Conservation (phyloP, 176 grass and related monocot genomes). For the Musa acuminata region DNA sequence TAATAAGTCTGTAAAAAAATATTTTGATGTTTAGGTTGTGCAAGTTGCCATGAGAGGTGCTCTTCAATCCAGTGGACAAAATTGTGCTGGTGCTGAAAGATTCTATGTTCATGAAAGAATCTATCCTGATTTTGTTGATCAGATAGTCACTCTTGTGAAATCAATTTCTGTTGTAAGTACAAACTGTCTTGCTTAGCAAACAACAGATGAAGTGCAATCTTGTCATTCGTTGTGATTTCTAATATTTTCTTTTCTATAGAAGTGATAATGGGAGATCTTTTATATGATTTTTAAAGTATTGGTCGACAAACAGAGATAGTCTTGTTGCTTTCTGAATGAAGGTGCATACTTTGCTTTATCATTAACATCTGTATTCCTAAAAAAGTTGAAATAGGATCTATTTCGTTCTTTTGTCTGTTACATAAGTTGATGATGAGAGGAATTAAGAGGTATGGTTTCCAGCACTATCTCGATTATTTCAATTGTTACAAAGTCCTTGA, state of each 20-base stretch:
- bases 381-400: neutral
- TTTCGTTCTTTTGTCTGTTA: neutral
- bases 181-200: constrained; percentile 5
- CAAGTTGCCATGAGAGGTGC: constrained; percentile 93
- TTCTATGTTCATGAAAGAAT: constrained; percentile 96
- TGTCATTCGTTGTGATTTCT: neutral
- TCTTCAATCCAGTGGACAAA: constrained; percentile 94
- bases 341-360: neutral
- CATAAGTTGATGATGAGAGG: neutral
- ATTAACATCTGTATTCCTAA: neutral
- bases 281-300: neutral
- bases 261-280: neutral
- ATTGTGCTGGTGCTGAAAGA: constrained; percentile 96
- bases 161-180: constrained; percentile 94
- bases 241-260: neutral
- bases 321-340: neutral
- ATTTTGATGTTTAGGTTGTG: constrained; percentile 46
- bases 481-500: neutral
- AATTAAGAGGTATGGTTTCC: neutral
- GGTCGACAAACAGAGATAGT: neutral
- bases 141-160: constrained; percentile 75
- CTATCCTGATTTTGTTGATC: constrained; percentile 63
- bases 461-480: no score
- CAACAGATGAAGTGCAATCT: neutral
- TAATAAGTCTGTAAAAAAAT: neutral